Conservation (phyloP, 1,284 basidiomycete genomes). For the Leccinum fallax region DNA sequence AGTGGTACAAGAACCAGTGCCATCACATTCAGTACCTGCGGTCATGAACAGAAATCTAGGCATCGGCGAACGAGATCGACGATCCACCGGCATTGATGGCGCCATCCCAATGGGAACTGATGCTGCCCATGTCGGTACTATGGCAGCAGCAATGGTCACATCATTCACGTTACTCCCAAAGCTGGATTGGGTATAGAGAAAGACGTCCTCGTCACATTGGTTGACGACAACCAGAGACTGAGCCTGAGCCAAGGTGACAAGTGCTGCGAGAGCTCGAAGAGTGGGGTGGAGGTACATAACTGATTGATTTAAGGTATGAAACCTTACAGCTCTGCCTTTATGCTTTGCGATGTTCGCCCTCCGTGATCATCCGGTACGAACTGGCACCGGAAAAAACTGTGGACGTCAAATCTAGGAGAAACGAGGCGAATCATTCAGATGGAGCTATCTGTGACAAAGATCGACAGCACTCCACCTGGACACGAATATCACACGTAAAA, state of each 20-base stretch:
- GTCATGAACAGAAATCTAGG: neutral
- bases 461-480: neutral
- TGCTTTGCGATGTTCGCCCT: neutral
- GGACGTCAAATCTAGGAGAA: neutral
- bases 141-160: neutral
- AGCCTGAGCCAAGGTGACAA: neutral
- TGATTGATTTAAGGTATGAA: neutral
- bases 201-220: neutral
- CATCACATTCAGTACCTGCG: neutral
- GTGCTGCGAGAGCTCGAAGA: neutral
- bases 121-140: neutral
- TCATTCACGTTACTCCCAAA: neutral
- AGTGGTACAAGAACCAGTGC: neutral
- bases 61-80: neutral
- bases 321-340: neutral
- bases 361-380: neutral
- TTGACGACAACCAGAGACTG: neutral
- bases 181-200: neutral
- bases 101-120: neutral
- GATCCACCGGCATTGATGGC: neutral
- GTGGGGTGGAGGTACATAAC: neutral
- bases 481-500: neutral
- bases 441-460: neutral
- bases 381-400: neutral
- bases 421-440: too few species aligned